phyloP scores from a whole-genome alignment of 306 rosid genomes.

The Potentilla sterilis region DNA sequence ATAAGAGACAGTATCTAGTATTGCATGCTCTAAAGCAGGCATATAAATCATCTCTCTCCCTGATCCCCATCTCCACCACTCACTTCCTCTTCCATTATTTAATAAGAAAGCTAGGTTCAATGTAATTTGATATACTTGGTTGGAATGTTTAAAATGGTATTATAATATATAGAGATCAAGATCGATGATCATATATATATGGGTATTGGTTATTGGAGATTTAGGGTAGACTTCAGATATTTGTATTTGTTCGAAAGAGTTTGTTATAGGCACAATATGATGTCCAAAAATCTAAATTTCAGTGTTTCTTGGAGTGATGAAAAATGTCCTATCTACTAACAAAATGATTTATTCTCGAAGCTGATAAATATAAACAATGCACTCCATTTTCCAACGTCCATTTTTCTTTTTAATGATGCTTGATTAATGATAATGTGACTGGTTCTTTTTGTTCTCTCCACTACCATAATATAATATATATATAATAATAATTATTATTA shows the following conservation, averaged over 20 bases:
- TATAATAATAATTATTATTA: too few relatives aligned
- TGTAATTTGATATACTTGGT: constrained; percentile 44
- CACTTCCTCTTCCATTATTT: neutral
- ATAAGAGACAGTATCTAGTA: constrained; percentile 43
- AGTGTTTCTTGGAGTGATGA: constrained; percentile 74
- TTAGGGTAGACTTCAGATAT: constrained; percentile 26
- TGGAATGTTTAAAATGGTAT: constrained; percentile 52
- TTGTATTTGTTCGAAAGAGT: constrained; percentile 32
- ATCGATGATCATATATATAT: neutral
- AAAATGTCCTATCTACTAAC: constrained; percentile 52
- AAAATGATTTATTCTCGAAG: constrained; percentile 45
- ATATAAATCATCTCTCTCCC: constrained; percentile 18
- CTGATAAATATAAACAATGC: constrained; percentile 15
- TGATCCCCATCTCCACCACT: constrained; percentile 27
- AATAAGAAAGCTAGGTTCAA: constrained; percentile 14
- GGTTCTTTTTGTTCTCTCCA: constrained; percentile 5
- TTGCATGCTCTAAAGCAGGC: constrained; percentile 54
- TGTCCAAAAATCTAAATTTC: constrained; percentile 63
- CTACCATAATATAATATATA: neutral
- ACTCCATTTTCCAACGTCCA: constrained; percentile 37
- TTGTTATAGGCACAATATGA: constrained; percentile 48
- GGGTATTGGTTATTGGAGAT: constrained; percentile 21
- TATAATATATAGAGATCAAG: constrained; percentile 19
- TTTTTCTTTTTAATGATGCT: neutral
- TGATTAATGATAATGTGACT: neutral